These are phyloP conservation scores for Laetiporus sulphureus DNA, from an alignment of 1,284 basidiomycete species.

Conservation along the genomic window DNA sequence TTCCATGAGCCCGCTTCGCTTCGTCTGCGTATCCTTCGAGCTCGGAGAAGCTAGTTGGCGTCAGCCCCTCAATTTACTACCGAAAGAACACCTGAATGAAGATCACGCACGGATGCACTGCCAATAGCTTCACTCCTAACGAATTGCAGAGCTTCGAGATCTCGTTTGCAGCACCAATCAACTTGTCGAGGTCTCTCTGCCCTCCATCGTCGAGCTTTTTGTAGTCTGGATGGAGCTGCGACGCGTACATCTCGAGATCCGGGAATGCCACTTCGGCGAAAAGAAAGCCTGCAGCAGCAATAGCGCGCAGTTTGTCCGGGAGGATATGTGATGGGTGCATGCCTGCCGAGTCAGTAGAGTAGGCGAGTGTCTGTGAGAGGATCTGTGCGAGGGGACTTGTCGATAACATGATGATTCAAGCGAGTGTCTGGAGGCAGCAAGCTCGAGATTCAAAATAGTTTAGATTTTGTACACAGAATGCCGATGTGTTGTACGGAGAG, in stretches of 20 bases:
- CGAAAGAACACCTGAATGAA: background rate
- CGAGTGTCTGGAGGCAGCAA: too few species aligned
- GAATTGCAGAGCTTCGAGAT: constrained; percentile 17
- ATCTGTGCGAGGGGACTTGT: too few species aligned
- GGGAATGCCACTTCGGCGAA: constrained; percentile 25
- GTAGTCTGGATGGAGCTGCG: constrained; percentile 17
- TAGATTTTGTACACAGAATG: too few species aligned
- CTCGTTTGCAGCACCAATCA: constrained; percentile 16
- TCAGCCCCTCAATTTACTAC: background rate
- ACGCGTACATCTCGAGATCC: constrained; percentile 24
- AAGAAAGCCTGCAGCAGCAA: constrained; percentile 24
- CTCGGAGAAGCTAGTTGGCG: constrained; percentile 18
- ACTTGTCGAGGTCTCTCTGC: constrained; percentile 21
- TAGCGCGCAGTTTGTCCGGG: constrained; percentile 24
- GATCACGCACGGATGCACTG: constrained; percentile 19
- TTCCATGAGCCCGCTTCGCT: constrained; percentile 13
- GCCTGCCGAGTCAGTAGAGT: constrained; percentile 28
- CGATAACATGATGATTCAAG: too few species aligned
- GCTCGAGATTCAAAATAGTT: too few species aligned
- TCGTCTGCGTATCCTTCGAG: constrained; percentile 23
- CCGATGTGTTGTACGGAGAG: too few species aligned
- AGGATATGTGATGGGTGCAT: constrained; percentile 27
- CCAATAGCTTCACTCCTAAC: constrained; percentile 17
- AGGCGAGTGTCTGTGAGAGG: too few species aligned
- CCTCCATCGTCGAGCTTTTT: constrained; percentile 19